phyloP scores from a whole-genome alignment of 1,139 yeast genomes.

The Kodamaea alishanica region DNA sequence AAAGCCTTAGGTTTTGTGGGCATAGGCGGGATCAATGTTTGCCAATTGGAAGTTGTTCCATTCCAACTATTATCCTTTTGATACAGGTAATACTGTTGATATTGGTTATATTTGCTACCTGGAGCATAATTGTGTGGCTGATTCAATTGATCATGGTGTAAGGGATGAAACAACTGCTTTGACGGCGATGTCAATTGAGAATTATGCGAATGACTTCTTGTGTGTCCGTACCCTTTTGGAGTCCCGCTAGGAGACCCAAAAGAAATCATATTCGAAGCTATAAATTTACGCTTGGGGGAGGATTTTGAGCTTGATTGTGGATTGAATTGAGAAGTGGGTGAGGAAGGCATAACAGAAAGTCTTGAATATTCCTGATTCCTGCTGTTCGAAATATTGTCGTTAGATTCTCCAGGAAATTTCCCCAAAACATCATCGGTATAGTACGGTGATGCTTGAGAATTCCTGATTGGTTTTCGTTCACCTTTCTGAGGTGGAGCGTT shows the following conservation, averaged over 20 bases:
- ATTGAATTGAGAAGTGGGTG: slow-evolving; percentile 1
- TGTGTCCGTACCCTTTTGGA: slow-evolving; percentile 9
- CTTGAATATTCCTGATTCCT: too few species aligned
- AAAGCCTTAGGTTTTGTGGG: slow-evolving; percentile 17
- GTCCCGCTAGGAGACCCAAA: slow-evolving; percentile 2
- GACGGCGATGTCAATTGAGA: slow-evolving; percentile 14
- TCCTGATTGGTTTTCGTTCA: too few species aligned
- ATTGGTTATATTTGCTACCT: not conserved
- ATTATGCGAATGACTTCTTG: slow-evolving; percentile 16
- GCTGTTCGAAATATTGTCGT: too few species aligned
- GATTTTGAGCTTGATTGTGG: not conserved
- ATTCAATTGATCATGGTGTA: slow-evolving; percentile 14
- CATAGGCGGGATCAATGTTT: slow-evolving; percentile 27
- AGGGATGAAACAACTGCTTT: slow-evolving; percentile 14
- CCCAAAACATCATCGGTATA: too few species aligned
- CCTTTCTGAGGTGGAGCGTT: too few species aligned
- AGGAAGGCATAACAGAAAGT: too few species aligned
- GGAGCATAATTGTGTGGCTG: not conserved
- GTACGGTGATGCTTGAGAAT: too few species aligned
- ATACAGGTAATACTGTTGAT: not conserved
- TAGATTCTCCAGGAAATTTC: too few species aligned
- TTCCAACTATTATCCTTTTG: not conserved
- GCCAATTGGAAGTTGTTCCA: slow-evolving; percentile 18
- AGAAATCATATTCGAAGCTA: not conserved
- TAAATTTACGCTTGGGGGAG: slow-evolving; percentile 9